phyloP scores from a whole-genome alignment of 2,329 filamentous ascomycete genomes.

The Fusarium papillatum region DNA sequence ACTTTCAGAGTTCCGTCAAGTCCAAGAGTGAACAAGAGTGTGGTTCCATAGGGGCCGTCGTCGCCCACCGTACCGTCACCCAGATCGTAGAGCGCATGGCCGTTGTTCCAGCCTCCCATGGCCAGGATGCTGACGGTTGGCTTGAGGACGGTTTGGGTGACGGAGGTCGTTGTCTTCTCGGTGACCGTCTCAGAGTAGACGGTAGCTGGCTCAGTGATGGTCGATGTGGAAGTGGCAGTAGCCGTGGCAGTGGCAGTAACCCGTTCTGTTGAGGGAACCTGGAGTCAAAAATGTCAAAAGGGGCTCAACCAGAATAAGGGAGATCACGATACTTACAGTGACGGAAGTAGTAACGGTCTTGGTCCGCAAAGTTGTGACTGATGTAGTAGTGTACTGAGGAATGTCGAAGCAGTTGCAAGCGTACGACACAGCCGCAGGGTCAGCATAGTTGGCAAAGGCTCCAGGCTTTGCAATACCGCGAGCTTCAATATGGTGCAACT shows the following conservation, averaged over 20 bases:
- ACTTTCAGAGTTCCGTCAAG: background rate
- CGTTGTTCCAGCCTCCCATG: background rate
- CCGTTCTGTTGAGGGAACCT: background rate
- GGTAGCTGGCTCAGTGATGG: background rate
- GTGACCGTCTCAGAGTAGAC: background rate
- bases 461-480: background rate
- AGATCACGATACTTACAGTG: background rate
- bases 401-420: constrained; percentile 1
- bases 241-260: background rate
- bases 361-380: background rate
- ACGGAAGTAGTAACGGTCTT: background rate
- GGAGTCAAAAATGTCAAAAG: background rate
- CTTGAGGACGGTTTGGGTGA: background rate
- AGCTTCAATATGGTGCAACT: background rate
- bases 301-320: background rate
- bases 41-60: background rate
- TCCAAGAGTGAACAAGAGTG: background rate
- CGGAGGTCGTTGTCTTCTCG: background rate
- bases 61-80: background rate
- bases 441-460: background rate
- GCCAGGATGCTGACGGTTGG: background rate
- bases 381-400: background rate
- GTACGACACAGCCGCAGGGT: background rate
- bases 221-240: background rate
- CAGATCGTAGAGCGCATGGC: background rate